Evolutionary conservation across 2,329 filamentous ascomycete genomes (phyloP), one percentile per base, ranked within the genome.

Genomic region (Phoma herbarum): DNA sequence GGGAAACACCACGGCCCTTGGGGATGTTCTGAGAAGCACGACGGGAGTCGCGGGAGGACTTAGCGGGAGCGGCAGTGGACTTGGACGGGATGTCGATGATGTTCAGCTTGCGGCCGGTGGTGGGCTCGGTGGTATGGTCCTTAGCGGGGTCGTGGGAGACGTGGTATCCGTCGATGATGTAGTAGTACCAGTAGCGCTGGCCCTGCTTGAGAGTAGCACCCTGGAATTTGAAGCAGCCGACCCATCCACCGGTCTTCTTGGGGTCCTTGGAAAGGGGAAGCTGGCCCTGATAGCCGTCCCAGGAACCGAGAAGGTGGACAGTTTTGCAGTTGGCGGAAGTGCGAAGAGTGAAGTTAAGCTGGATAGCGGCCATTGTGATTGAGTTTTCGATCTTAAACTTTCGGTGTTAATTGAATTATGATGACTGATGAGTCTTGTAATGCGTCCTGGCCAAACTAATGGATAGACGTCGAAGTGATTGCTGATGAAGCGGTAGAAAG

Each of bases 171-270:
- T 99, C 95, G 80, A 98, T 95, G 88, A 98, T 97, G 86, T 97
- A 99, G 88, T 99, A 99, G 89, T 98, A 99, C 95, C 95, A 99
- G 88, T 98, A 98, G 77, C 94, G 90, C 78, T 92, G 88, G 78
- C 94, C 93, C 72, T 92, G 85, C 84, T 94, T 89, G 72, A 98
- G 86, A 60, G 92, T 94, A 63, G 87, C 82, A 77, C 90, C 90
- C 82, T 95, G 91, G 83, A 99, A 97, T 82, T 92, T 90, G 85
- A 99, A 97, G 74, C 92, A 96, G 75, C 94, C 95, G 79, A 93
- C 91, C 93, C 94, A 98, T 70, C 90, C 90, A 76, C 93, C 93
- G 57, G 90, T 88, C 85, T 97, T 97, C 81, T 89, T 89, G 47
- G 90, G 86, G 75, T 97, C 92, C 84, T 93, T 93, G 81, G 93